phyloP scores from a whole-genome alignment of 208 protist species.

The Crithidia bombi region DNA sequence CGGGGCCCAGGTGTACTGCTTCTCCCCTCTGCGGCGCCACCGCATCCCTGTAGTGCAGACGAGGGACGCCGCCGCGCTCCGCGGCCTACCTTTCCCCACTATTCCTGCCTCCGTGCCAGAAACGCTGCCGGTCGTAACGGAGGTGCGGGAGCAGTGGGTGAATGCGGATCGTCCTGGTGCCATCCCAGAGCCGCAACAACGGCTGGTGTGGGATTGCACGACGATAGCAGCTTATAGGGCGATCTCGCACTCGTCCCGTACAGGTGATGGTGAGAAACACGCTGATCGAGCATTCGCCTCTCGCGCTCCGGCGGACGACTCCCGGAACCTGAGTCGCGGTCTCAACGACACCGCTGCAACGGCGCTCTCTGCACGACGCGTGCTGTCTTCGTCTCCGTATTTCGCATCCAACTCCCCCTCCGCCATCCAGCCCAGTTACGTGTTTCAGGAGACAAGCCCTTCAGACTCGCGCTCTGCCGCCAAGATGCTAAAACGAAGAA shows the following conservation, averaged over 20 bases:
- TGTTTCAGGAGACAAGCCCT: background rate
- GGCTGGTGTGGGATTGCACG: constrained; percentile 24
- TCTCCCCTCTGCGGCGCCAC: constrained; percentile 29
- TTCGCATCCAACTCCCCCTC: constrained; percentile 8
- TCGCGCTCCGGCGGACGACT: background rate
- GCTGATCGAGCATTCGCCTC: background rate
- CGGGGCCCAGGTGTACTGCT: constrained; percentile 64
- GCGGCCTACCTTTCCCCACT: background rate
- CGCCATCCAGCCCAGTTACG: constrained; percentile 9
- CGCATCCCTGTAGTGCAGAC: background rate
- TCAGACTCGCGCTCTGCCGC: background rate
- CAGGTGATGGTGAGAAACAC: background rate
- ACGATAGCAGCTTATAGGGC: background rate
- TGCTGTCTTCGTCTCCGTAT: constrained; percentile 1
- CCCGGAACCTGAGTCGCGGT: background rate
- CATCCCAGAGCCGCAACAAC: constrained; percentile 33
- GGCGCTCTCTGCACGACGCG: background rate
- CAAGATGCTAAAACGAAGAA: background rate
- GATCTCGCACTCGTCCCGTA: background rate
- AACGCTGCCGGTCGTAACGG: constrained; percentile 2
- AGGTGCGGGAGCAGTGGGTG: constrained; percentile 8
- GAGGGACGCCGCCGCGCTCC: background rate
- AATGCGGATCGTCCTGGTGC: constrained; percentile 15
- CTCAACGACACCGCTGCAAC: background rate
- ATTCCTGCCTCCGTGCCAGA: background rate